Evolutionary conservation across 768 basidiomycete genomes (phyloP), one percentile per base, ranked within the genome.

Genomic region (Boletus subcaerulescens): DNA sequence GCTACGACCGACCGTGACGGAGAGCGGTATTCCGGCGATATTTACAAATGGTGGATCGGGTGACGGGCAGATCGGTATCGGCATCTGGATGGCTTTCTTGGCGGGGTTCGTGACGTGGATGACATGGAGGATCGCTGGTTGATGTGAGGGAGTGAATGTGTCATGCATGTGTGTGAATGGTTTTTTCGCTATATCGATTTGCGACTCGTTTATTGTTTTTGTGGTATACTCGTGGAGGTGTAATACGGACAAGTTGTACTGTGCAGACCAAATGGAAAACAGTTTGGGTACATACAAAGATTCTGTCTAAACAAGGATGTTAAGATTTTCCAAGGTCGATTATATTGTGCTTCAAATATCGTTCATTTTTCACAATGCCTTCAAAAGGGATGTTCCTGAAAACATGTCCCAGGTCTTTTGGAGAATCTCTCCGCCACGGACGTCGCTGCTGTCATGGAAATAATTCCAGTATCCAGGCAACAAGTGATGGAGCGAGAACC

Each of bases 381-480:
- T 48, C 36, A 60, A 42, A 9, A 64, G 35, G 0, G 54, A 38
- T 15, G 35, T 14, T n/a, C 62, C 60, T 2, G 62, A 59, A 33
- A 65, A 65, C 24, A 65, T 0, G 1, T 55, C 51, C 65, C 63
- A 63, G 11, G 60, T 55, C 14, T 44, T 40, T 40, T 65, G 58
- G 13, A 69, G 40, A 2, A 69, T 29, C 33, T 69, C 67, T 3
- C 58, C 57, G 0, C 59, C 53, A n/a, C 60, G 56, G 6, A 24
- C 4, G 7, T 56, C 29, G 31, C 54, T 48, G 29, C 31, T 50
- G 17, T 53, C 64, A 32, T 70, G 68, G 53, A 70, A 62, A 29
- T 60, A 70, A 32, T 74, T 70, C 71, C 73, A 73, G 49, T 74
- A 73, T 0, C 70, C 72, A 0, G 71, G 72, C 24, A 73, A 58